Conservation (phyloP, 768 basidiomycete species). For the Tylopilus sp. region DNA sequence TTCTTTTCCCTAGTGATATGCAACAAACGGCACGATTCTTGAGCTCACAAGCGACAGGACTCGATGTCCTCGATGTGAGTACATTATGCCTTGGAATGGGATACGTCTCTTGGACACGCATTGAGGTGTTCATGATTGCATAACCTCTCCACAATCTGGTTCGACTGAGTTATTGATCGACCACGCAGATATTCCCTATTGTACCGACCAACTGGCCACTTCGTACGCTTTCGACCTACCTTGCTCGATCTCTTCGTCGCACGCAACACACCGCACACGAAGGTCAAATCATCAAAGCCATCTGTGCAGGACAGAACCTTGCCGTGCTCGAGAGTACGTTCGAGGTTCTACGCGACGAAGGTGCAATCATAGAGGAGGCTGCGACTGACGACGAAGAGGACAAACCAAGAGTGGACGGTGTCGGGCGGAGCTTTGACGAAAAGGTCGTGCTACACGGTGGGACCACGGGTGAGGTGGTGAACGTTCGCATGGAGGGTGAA, state of each 20-base stretch:
- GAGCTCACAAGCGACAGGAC: constrained; percentile 74
- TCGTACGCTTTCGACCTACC: constrained; percentile 66
- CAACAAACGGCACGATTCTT: constrained; percentile 66
- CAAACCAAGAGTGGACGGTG: too few relatives aligned
- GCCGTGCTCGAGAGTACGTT: constrained; percentile 49
- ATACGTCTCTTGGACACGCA: too few relatives aligned
- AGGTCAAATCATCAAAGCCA: constrained; percentile 71
- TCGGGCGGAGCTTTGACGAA: too few relatives aligned
- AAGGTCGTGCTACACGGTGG: too few relatives aligned
- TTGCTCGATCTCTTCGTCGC: constrained; percentile 74
- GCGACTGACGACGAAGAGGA: too few relatives aligned
- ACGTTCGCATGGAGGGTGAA: background rate
- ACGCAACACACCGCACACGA: constrained; percentile 69
- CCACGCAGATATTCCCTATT: constrained; percentile 53
- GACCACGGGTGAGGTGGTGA: too few relatives aligned
- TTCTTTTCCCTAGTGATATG: constrained; percentile 39
- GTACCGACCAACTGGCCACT: constrained; percentile 80
- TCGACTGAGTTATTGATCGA: background rate
- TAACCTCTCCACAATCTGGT: background rate
- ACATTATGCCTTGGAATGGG: background rate
- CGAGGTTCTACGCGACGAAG: too few relatives aligned
- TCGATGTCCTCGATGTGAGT: constrained; percentile 76
- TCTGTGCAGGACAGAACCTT: constrained; percentile 78
- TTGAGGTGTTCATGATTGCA: background rate
- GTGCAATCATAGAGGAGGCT: too few relatives aligned